Evolutionary conservation across 148 eudicot genomes (phyloP), one percentile per base, ranked within the genome.

Genomic region (Mesembryanthemum crystallinum): DNA sequence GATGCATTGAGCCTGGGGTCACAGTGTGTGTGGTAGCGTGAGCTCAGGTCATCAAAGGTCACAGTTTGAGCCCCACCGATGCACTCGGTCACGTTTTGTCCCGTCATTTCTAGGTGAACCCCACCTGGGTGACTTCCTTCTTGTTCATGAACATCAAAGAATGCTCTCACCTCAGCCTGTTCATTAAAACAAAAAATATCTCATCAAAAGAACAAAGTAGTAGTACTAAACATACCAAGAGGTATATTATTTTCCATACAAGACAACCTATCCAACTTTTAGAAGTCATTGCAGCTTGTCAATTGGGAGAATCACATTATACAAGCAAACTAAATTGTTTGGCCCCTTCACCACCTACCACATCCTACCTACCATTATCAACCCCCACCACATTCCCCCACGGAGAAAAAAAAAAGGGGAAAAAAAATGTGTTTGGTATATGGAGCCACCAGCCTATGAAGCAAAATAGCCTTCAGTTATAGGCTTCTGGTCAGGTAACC

Each of bases 71-170:
- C 83, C 49, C 90, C 90, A 59, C 90, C 90, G 3, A 87, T 85
- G 85, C 90, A 85, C 67, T 87, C 77, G 1, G 86, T 83, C 68
- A 83, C 86, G 18, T 83, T 80, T 71, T 83, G 88, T n/a, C 88
- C 88, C 0, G 89, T 88, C 91, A 88, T 88, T 78, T 88, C 91
- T 32, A 86, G 84, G 79, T 88, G 91, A 75, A 88, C 84, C 14
- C 91, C 91, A 42, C 91, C 91, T 1, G 91, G 89, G 76, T 84
- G 81, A 79, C 89, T 88, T 75, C 91, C 91, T 77, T 86, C 91
- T 86, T 88, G 89, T 67, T 88, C 91, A 57, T 88, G 91, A 12
- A 88, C 91, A 39, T 88, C 91, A 30, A 88, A 86, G 84, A 88
- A 88, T 9, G 91, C 91, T 70, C 71, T 88, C 78, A 88, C 86